Evolutionary conservation across 2,329 filamentous ascomycete species (phyloP), one percentile per base, ranked within the genome.

Genomic region (Colletotrichum sp.): DNA sequence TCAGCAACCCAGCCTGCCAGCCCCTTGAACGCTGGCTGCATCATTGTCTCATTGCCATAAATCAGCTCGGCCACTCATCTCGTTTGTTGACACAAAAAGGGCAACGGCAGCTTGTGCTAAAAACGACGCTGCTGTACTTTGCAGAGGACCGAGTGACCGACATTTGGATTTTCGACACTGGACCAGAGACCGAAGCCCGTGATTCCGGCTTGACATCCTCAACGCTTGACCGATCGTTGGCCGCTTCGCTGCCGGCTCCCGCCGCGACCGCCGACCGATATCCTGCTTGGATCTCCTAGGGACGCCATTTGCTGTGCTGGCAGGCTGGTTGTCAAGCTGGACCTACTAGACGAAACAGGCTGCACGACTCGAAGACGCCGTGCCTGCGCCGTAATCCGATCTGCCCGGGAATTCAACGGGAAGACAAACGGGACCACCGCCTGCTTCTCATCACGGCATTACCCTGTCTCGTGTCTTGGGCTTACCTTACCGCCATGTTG

Each of bases 171-270:
- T 52, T 22, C 6, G 36, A 36, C 16, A 49, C 15, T 32, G 59
- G 19, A 67, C 22, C 44, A n/a, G 3, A 44, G 22, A 57, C 57
- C 25, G n/a, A 11, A 59, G 66, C 59, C 29, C 69, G 67, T 74
- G 71, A 74, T 36, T 59, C 66, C 19, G 49, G 57, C 64, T 30
- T 52, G 61, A 66, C 72, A 64, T 39, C 61, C 68, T 71, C 61
- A 55, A 36, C 30, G 52, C 72, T 63, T 68, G 69, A 36, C 29
- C 27, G 25, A 19, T 61, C 22, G 19, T 55, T 68, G 30, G 36
- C 55, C 39, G 66, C 63, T 75, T 57, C 59, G 69, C 69, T 72
- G 73, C 69, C 69, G 63, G 22, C 66, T 68, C 25, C 69, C 69
- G 69, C 32, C 69, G 55, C 25, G 6, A 39, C 19, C 27, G 71